Evolutionary conservation across 768 basidiomycete species (phyloP).

Genomic region (Mycena sanguinolenta): DNA sequence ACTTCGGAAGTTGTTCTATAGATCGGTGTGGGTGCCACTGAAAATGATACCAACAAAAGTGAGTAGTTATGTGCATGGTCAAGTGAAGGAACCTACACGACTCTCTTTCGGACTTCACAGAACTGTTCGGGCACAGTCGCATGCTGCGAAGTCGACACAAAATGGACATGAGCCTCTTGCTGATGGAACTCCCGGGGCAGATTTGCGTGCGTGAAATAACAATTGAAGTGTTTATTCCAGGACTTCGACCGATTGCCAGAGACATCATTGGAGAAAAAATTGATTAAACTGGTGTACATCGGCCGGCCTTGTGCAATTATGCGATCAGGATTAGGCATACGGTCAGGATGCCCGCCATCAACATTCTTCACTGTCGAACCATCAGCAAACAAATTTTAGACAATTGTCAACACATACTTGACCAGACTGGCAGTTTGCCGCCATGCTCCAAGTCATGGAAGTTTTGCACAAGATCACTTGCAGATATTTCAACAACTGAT

Average conservation of each 20-base stretch:
- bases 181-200: neutral
- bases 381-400: no score
- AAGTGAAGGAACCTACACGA: neutral
- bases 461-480: no score
- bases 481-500: no score
- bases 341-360: neutral
- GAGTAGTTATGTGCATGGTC: neutral
- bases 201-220: neutral
- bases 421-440: no score
- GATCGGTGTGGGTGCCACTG: conserved; percentile 18
- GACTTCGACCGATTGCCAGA: conserved; percentile 46
- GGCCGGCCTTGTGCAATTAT: conserved; percentile 13
- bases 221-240: conserved; percentile 40
- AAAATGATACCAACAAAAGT: neutral
- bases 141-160: conserved; percentile 8
- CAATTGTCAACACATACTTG: no score
- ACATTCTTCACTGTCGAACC: no score
- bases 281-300: conserved; percentile 4
- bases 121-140: no score
- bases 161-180: conserved; percentile 29
- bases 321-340: conserved; percentile 29
- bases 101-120: no score
- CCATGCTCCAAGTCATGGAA: no score
- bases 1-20: no score
- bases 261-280: conserved; percentile 42